phyloP scores from a whole-genome alignment of 345 rosid species.

The Populus simonii region DNA sequence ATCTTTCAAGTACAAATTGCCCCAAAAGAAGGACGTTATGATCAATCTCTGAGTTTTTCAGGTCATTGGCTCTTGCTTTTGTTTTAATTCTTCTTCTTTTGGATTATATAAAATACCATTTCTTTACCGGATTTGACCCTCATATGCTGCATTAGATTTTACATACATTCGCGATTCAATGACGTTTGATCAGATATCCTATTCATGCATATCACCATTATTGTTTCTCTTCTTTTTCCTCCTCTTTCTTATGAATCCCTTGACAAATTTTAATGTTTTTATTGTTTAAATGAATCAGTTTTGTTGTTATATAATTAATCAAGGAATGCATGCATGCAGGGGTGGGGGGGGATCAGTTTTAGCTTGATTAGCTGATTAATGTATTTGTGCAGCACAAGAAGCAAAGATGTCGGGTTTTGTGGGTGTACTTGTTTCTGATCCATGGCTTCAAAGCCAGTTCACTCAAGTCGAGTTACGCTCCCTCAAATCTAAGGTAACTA shows the following conservation, averaged over 20 bases:
- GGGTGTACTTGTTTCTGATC: conserved; percentile 93
- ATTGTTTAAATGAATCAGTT: too few species aligned
- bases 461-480: conserved; percentile 98
- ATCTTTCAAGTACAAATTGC: background rate
- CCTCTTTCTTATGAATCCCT: too few species aligned
- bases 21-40: background rate
- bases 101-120: too few species aligned
- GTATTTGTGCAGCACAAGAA: background rate
- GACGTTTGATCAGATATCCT: too few species aligned
- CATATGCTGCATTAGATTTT: too few species aligned
- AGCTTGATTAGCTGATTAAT: background rate
- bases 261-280: too few species aligned
- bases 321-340: background rate
- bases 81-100: too few species aligned
- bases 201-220: too few species aligned
- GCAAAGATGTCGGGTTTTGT: conserved; percentile 73
- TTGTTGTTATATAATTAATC: too few species aligned
- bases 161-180: too few species aligned
- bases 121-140: too few species aligned
- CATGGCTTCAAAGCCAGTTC: conserved; percentile 96
- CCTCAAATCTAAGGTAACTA: conserved; percentile 83
- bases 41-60: conserved; percentile 3
- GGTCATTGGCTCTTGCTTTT: background rate
- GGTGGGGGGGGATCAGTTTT: background rate
- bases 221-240: too few species aligned